Evolutionary conservation across 495 filamentous ascomycete species (phyloP), one percentile per base, ranked within the genome.

Genomic region (Neurospora sp.): DNA sequence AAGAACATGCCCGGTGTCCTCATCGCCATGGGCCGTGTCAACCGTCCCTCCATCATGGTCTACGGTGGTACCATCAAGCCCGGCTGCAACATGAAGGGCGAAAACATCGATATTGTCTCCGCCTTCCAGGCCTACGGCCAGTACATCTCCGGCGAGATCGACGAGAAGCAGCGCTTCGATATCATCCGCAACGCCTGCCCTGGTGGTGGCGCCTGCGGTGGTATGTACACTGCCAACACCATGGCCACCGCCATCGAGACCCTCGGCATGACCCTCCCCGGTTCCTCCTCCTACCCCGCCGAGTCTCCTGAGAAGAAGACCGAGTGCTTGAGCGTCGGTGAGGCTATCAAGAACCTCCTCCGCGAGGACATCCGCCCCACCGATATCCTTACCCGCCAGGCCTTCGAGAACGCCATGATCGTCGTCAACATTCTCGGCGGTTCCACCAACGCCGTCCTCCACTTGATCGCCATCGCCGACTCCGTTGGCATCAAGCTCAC

Each of bases 1-100:
- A 99, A 99, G 90, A 99, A 99, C 83, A 98, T 99, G 96, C 96
- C 96, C 8, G 96, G 96, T 83, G 96, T 98, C 42, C 83, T 98
- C 74, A 99, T 99, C 85, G 96, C 96, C 54, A 98, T 98, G 96
- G 96, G 93, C 39, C 88, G 96, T 69, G 89, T 97, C 78, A 98
- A 99, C 85, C 86, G 96, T 71, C 96, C 96, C 38, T 92, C 91
- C 74, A 80, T 99, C 76, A 98, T 99, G 96, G 92, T 99, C 27
- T 99, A 99, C 82, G 96, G 96, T 75, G 96, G 96, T 72, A 92
- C 92, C 48, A 98, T 98, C 83, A 91, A 92, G 84, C 93, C 96
- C 62, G 96, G 96, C 40, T 97, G 93, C 81, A 92, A 89, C 71
- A 87, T 88, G 82, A 83, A 87, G 74, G 93, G 93, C 82, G 88